Percentiles rank a stretch among this genome's conserved stretches.
phyloP scores from a whole-genome alignment of 2,329 filamentous ascomycete genomes.

The Albophoma yamanashiensis region DNA sequence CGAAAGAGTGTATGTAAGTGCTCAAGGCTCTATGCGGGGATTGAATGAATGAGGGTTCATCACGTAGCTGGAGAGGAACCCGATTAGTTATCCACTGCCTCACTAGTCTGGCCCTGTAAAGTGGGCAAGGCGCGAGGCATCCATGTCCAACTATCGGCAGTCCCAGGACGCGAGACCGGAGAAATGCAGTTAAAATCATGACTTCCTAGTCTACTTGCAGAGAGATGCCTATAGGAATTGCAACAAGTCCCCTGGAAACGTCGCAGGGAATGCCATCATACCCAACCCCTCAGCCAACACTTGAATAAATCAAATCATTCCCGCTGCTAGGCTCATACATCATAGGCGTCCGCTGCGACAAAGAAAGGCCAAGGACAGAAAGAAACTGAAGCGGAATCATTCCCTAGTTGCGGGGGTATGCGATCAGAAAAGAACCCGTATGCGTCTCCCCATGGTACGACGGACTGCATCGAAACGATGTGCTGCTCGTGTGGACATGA shows the following conservation, averaged over 20 bases:
- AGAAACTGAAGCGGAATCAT: background rate
- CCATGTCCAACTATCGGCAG: background rate
- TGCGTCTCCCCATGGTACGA: background rate
- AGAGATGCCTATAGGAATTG: background rate
- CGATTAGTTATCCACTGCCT: background rate
- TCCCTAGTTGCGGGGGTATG: background rate
- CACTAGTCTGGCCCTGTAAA: background rate
- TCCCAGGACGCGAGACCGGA: background rate
- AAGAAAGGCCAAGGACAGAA: background rate
- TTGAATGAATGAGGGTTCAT: background rate
- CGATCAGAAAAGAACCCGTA: background rate
- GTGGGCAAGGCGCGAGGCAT: background rate
- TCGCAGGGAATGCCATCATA: background rate
- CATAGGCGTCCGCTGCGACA: background rate
- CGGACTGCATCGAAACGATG: background rate
- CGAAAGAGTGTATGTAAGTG: background rate
- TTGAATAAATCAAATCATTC: background rate
- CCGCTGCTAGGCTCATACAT: background rate
- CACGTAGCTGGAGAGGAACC: background rate
- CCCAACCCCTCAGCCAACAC: background rate
- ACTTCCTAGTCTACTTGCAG: background rate
- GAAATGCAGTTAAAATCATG: background rate
- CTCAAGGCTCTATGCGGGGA: background rate
- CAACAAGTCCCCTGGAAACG: background rate
- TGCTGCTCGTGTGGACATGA: background rate